Conservation (phyloP, 164 flowering plant species). For the Nelumbo lutea region DNA sequence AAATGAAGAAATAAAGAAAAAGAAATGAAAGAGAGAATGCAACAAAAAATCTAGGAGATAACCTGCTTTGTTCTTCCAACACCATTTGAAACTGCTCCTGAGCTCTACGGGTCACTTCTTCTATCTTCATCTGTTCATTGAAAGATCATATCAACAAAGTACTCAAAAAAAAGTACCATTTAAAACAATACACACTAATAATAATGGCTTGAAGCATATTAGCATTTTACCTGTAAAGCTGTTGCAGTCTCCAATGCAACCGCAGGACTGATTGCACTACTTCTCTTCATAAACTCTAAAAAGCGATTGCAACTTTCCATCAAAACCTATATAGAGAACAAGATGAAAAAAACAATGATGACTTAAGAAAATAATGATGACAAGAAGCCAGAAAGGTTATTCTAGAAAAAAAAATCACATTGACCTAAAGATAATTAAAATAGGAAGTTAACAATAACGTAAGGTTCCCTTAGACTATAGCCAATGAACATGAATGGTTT, state of each 20-base stretch:
- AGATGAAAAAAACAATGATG: not conserved
- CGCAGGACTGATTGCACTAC: conserved; percentile 89
- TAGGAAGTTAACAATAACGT: too few relatives aligned
- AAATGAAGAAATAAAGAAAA: not conserved
- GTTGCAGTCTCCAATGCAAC: conserved; percentile 95
- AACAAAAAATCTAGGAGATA: conserved; percentile 3
- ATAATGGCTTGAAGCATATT: not conserved
- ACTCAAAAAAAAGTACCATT: conserved; percentile 2
- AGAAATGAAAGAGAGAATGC: not conserved
- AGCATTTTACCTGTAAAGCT: conserved; percentile 78
- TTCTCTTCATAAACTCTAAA: conserved; percentile 74
- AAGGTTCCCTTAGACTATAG: too few relatives aligned
- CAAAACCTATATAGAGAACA: conserved; percentile 45
- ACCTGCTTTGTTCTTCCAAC: conserved; percentile 97
- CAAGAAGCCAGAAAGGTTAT: too few relatives aligned
- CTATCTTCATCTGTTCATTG: conserved; percentile 71
- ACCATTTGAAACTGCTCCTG: conserved; percentile 98
- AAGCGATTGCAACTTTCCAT: conserved; percentile 81
- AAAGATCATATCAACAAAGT: conserved; percentile 1
- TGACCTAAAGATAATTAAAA: too few relatives aligned
- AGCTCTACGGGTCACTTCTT: conserved; percentile 90
- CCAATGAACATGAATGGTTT: too few relatives aligned
- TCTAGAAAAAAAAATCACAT: too few relatives aligned
- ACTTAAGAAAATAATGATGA: too few relatives aligned
- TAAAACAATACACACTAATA: not conserved